Conservation (phyloP, 306 rosid genomes). For the Fagus crenata region DNA sequence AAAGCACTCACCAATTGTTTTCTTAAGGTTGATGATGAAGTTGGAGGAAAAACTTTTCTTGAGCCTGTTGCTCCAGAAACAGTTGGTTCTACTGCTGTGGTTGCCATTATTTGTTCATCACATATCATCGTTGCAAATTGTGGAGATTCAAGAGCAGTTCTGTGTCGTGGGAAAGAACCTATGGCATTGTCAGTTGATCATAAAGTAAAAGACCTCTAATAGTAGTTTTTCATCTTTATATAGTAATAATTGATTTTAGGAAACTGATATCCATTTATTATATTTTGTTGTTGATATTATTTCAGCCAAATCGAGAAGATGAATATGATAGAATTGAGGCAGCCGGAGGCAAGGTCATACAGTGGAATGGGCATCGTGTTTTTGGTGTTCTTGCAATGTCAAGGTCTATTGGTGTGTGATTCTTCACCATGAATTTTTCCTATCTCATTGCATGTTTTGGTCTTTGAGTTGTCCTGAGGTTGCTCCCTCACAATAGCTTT, state of each 20-base stretch:
- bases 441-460: constrained; percentile 5
- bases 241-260: constrained; percentile 12
- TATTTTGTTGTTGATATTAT: constrained; percentile 16
- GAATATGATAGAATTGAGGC: constrained; percentile 89
- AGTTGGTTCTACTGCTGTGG: constrained; percentile 91
- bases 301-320: constrained; percentile 84
- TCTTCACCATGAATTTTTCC: constrained; percentile 7
- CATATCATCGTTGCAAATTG: constrained; percentile 82
- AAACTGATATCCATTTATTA: constrained; percentile 32
- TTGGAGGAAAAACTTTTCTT: constrained; percentile 62
- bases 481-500: background rate
- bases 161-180: constrained; percentile 84
- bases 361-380: constrained; percentile 91
- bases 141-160: constrained; percentile 95
- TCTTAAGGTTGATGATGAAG: constrained; percentile 76
- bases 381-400: constrained; percentile 96
- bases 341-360: constrained; percentile 92
- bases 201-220: constrained; percentile 51
- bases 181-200: constrained; percentile 84
- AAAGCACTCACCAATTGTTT: constrained; percentile 69
- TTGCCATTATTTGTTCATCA: constrained; percentile 72
- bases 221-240: constrained; percentile 9
- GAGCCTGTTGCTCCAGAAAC: constrained; percentile 87
- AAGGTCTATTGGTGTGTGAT: constrained; percentile 76
- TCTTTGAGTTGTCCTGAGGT: constrained; percentile 24